phyloP scores from a whole-genome alignment of 768 basidiomycete species.

The Chalciporus pseudorubinellus region DNA sequence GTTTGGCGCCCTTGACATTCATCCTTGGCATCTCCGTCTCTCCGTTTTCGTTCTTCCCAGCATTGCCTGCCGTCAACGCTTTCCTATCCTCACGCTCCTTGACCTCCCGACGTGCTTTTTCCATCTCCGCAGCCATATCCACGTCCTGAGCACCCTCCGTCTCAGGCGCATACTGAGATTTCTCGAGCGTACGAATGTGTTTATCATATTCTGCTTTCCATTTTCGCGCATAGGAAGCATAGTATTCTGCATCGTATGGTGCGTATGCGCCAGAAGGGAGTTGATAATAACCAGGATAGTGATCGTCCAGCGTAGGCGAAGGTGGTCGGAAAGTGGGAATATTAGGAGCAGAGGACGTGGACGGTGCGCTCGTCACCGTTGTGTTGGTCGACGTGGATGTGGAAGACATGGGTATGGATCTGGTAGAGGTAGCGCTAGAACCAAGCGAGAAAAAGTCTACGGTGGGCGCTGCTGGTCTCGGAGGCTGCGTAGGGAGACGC shows the following conservation, averaged over 20 bases:
- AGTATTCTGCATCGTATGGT: slow-evolving; percentile 69
- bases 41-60: slow-evolving; percentile 39
- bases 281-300: slow-evolving; percentile 86
- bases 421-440: slow-evolving; percentile 17
- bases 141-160: slow-evolving; percentile 52
- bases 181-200: slow-evolving; percentile 71
- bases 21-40: slow-evolving; percentile 64
- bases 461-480: slow-evolving; percentile 32
- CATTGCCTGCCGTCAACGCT: slow-evolving; percentile 62
- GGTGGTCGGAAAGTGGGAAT: slow-evolving; percentile 69
- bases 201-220: slow-evolving; percentile 74
- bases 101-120: slow-evolving; percentile 69
- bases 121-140: slow-evolving; percentile 73
- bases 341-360: slow-evolving; percentile 72
- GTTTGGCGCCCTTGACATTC: slow-evolving; percentile 79
- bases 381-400: neutral
- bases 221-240: slow-evolving; percentile 61
- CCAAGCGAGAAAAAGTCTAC: slow-evolving; percentile 72
- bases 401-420: slow-evolving; percentile 7
- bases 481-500: slow-evolving; percentile 13
- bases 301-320: slow-evolving; percentile 69
- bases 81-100: slow-evolving; percentile 77
- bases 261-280: slow-evolving; percentile 80
- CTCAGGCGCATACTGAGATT: slow-evolving; percentile 54
- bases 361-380: slow-evolving; percentile 39